These are phyloP conservation scores for Tricholoma furcatifolium DNA, from an alignment of 768 basidiomycete genomes.

Conservation along the genomic window DNA sequence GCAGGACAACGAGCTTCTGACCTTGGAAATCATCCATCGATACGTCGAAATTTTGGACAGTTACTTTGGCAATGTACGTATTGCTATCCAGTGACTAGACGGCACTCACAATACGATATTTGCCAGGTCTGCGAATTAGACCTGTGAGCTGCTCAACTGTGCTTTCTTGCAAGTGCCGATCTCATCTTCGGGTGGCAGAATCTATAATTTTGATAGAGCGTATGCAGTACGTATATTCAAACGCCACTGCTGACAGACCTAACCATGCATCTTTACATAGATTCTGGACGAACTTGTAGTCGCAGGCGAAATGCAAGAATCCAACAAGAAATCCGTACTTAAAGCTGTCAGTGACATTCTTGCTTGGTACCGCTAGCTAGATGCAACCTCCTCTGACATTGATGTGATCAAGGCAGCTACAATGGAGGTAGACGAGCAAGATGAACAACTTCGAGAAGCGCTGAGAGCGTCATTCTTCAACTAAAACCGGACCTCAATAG, in stretches of 20 bases:
- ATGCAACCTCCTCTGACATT: not conserved
- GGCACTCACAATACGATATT: slow-evolving; percentile 55
- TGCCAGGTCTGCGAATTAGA: slow-evolving; percentile 88
- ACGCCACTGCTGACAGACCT: not conserved
- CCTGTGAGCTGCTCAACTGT: slow-evolving; percentile 50
- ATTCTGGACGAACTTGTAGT: slow-evolving; percentile 93
- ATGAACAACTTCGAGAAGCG: slow-evolving; percentile 19
- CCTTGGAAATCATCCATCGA: slow-evolving; percentile 81
- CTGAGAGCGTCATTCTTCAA: slow-evolving; percentile 16
- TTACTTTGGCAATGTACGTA: slow-evolving; percentile 79
- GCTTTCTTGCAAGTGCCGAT: not conserved
- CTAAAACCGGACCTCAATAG: too few species aligned
- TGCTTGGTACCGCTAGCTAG: not conserved
- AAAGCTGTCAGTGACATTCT: slow-evolving; percentile 20
- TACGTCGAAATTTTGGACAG: slow-evolving; percentile 79
- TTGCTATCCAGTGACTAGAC: slow-evolving; percentile 29
- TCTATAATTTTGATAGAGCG: slow-evolving; percentile 98
- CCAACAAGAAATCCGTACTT: slow-evolving; percentile 72
- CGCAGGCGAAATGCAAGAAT: slow-evolving; percentile 92
- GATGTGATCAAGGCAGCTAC: slow-evolving; percentile 8
- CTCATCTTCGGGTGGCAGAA: slow-evolving; percentile 42
- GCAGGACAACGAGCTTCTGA: slow-evolving; percentile 78
- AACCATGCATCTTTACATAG: slow-evolving; percentile 30
- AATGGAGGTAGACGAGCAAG: slow-evolving; percentile 18
- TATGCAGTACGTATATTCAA: slow-evolving; percentile 62